Base-by-base conservation (phyloP, 1,139 yeast species). In the Geotrichum aggregatum region DNA sequence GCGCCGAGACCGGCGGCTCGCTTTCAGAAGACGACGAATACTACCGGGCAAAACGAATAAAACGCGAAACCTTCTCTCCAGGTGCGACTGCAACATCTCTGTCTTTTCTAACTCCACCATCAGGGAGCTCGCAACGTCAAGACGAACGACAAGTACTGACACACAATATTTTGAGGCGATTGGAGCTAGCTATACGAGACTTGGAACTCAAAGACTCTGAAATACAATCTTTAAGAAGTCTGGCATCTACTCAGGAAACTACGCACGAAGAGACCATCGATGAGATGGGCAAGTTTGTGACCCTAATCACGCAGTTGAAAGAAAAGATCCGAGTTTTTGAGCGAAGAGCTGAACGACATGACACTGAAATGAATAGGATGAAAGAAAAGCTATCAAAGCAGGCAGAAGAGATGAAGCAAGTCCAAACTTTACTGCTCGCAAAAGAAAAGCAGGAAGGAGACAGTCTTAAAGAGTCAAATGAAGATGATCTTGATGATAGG, bases 31-130 rank as follows among this genome's bases (percentile, higher is more conserved):
- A 54, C 40, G 52, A 54, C 38, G 58, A 24, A 11, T 84, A 77
- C 63, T 87, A 87, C 62, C 80, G 82, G 49, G 66, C 73, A 30
- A 85, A 85, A 66, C 73, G 95, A 57, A 69, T 84, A 49, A 79
- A 82, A 59, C 82, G 82, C 69, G 86, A 84, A 22, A 50, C 49
- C 8, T 59, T 56, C 21, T 52, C 57, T 1, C 60, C 60, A 8
- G 47, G 49, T 11, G 44, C 56, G 6, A 44, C 50, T 13, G 50
- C 51, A 45, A 52, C 52, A 16, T 47, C 52, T 3, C 30, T 47
- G 14, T 38, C 49, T 3, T 48, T 41, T 26, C 26, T 52, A 22
- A 46, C 44, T 3, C 50, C 52, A 19, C 52, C 53, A 1, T 56
- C 52, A 28, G 49, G 53, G 10, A 53, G 51, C 45, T 54, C 84